These are phyloP conservation scores for Graphilbum fragrans DNA, from an alignment of 2,329 filamentous ascomycete species.

Conservation along the genomic window DNA sequence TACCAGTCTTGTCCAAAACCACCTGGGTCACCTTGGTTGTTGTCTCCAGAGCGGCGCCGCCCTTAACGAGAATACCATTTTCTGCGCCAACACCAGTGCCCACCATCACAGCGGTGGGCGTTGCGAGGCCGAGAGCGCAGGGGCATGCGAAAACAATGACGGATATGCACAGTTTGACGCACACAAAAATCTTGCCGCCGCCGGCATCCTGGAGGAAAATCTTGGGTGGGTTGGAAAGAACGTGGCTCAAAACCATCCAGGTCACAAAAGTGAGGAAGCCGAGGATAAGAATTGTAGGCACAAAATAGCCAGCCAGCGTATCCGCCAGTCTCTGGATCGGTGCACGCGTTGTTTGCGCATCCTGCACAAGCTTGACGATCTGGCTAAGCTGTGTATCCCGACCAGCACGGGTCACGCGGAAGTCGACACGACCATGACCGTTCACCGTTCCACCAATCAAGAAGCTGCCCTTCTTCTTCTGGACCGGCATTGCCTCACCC, in stretches of 20 bases:
- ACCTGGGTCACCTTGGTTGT: conserved; percentile 84
- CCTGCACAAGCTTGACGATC: conserved; percentile 96
- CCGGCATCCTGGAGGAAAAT: conserved; percentile 73
- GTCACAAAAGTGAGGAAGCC: conserved; percentile 74
- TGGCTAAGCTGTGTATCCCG: conserved; percentile 95
- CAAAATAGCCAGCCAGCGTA: conserved; percentile 83
- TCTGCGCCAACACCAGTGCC: conserved; percentile 94
- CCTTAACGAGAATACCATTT: conserved; percentile 95
- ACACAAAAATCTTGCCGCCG: conserved; percentile 92
- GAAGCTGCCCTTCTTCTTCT: conserved; percentile 67
- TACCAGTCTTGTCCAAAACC: conserved; percentile 92
- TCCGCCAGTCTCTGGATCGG: conserved; percentile 93
- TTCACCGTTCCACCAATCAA: conserved; percentile 95
- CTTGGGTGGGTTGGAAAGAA: conserved; percentile 69
- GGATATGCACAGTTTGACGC: conserved; percentile 92
- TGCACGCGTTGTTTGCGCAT: conserved; percentile 86
- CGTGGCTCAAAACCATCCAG: conserved; percentile 93
- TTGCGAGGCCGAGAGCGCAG: conserved; percentile 89
- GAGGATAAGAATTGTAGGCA: conserved; percentile 76
- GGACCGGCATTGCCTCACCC: conserved; percentile 88
- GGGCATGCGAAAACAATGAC: conserved; percentile 98
- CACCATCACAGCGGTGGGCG: conserved; percentile 96
- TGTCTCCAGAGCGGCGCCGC: conserved; percentile 80
- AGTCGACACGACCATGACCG: conserved; percentile 80
- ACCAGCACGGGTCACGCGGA: conserved; percentile 82